Evolutionary conservation across 1,139 yeast genomes (phyloP).

Genomic region (Blastobotrys illinoisensis): DNA sequence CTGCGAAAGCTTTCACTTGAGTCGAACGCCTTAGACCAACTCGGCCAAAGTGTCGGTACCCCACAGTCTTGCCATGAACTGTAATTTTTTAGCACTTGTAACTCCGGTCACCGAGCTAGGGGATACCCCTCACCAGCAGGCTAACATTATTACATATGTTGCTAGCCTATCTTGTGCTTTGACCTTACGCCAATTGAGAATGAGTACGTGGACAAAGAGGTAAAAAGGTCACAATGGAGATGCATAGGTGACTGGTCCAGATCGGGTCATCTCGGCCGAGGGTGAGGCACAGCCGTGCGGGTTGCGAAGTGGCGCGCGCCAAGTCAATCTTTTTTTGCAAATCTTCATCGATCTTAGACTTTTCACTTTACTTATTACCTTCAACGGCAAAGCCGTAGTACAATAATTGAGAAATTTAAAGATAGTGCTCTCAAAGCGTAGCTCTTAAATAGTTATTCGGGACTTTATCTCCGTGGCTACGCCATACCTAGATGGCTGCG

Average conservation of each 20-base stretch:
- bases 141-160: too few relatives aligned
- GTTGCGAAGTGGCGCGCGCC: neutral
- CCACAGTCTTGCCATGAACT: too few relatives aligned
- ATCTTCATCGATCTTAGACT: neutral
- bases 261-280: neutral
- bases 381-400: neutral
- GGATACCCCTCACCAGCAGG: too few relatives aligned
- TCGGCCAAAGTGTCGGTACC: too few relatives aligned
- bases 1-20: too few relatives aligned
- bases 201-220: too few relatives aligned
- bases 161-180: too few relatives aligned
- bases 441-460: conserved; percentile 5
- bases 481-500: conserved; percentile 13
- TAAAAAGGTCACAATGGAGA: too few relatives aligned
- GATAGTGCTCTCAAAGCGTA: neutral
- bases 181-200: too few relatives aligned
- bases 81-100: too few relatives aligned
- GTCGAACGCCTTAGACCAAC: too few relatives aligned
- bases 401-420: neutral
- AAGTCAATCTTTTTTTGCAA: neutral
- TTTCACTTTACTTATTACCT: neutral
- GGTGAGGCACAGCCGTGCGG: neutral
- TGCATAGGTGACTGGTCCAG: neutral
- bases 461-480: conserved; percentile 19
- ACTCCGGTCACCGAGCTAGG: too few relatives aligned